Evolutionary conservation across 2,329 filamentous ascomycete genomes (phyloP), one percentile per base, ranked within the genome.

Genomic region (Colletotrichum filicis): DNA sequence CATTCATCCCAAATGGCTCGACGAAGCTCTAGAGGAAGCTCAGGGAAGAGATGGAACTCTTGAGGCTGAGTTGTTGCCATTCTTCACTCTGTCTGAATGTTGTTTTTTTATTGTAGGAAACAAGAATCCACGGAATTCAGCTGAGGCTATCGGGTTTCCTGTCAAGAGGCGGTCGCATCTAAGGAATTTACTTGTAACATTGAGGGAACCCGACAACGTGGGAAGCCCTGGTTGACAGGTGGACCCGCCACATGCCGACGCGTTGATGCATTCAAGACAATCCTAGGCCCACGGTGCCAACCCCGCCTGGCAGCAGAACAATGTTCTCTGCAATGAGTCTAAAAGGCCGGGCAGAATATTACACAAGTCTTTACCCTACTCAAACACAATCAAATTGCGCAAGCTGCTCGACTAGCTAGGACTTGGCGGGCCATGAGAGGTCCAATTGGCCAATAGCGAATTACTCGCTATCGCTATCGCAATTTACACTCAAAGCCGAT

Each of bases 371-470:
- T 46, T 46, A 46, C 16, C 37, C 19, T 46, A 52, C 26, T 62
- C 26, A 22, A 32, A 42, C 26, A 32, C 30, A 35, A 9, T n/a
- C 42, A 46, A 9, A 46, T 46, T 46, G 42, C 42, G 42, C 42
- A 46, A 46, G 42, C 42, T 19, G 19, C 42, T 46, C 42, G 42
- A 5, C 56, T 71, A 66, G 62, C 12, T 24, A 3, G 11, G 24
- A 16, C 68, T 71, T 62, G 57, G 64, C 68, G 42, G 4, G 8
- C n/a, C 16, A 28, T 35, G 35, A 60, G 49, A 49, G 1, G 28
- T 3, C 5, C n/a, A 22, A 59, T 55, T 59, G 58, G 49, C 69
- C 52, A 69, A 69, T 72, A 16, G 19, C 12, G 59, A 22, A n/a
- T 0, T 12, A 24, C 7, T 24, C 30, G 22, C 30, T 69, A 72